Base-by-base conservation (phyloP, 352 stramenopile genomes). In the Thalassiosira delicatula region DNA sequence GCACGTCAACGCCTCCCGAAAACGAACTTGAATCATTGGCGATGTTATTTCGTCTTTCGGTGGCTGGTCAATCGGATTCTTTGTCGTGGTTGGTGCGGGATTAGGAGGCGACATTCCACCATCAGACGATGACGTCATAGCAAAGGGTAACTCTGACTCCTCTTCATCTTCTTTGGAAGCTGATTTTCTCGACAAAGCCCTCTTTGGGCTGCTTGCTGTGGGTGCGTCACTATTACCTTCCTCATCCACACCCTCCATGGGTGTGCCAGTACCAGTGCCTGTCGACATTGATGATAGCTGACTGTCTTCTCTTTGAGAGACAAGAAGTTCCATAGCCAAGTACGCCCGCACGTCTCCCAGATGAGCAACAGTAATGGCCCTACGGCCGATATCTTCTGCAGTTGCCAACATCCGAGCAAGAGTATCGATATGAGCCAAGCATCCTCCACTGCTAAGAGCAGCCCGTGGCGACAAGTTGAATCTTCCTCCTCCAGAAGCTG, bases 91-190 rank as follows among this genome's bases (percentile, higher is more conserved):
- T n/a, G n/a, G n/a, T n/a, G n/a, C n/a, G n/a, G n/a, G n/a, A n/a
- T n/a, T n/a, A n/a, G n/a, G n/a, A n/a, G n/a, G n/a, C n/a, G n/a
- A n/a, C n/a, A n/a, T n/a, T n/a, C n/a, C 57, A 71, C 74, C 76
- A 32, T 88, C 79, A 53, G 82, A 79, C 46, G 85, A 86, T 71
- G n/a, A n/a, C n/a, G 79, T 75, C 62, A 94, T 88, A 37, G 88
- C 90, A 87, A 94, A 94, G 27, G 88, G 90, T 79, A 94, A 87
- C 69, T 94, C 90, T n/a, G n/a, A n/a, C 29, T 93, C 85, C 19
- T 81, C 77, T 56, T 90, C 74, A 7, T 73, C 59, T 71, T 90
- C 74, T 67, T 83, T 76, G 2, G 78, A 51, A 79, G 35, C 51
- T 51, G 37, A 62, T 67, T 80, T 76, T 19, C 21, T 70, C 25